Percentiles rank a stretch among this genome's conserved stretches.
Evolutionary conservation across 345 rosid species (phyloP).

Genomic region (Raphanus raphanistrum): DNA sequence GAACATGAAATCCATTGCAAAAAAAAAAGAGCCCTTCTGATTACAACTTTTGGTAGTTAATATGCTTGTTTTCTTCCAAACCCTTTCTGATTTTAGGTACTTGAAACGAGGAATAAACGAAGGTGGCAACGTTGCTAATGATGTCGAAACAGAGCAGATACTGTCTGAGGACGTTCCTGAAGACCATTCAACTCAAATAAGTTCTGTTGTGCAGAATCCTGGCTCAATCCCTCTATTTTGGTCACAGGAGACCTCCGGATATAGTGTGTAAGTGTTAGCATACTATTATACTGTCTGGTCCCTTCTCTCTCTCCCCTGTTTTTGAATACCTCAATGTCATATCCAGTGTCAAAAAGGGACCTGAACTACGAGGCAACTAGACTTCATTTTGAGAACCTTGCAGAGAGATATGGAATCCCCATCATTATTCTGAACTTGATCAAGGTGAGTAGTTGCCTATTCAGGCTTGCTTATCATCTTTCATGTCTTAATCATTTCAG

Average conservation of each 20-base stretch:
- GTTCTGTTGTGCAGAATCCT: slow-evolving; percentile 93
- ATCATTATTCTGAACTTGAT: slow-evolving; percentile 91
- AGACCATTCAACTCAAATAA: slow-evolving; percentile 71
- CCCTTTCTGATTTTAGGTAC: slow-evolving; percentile 54
- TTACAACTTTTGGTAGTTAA: not conserved
- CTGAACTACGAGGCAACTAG: slow-evolving; percentile 86
- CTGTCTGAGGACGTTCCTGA: slow-evolving; percentile 74
- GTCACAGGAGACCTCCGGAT: slow-evolving; percentile 99
- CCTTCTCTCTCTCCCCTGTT: not conserved
- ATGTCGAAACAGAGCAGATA: slow-evolving; percentile 99
- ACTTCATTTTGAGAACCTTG: slow-evolving; percentile 93
- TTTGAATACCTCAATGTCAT: slow-evolving; percentile 25
- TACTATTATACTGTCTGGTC: slow-evolving; percentile 22
- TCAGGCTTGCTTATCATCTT: slow-evolving; percentile 21
- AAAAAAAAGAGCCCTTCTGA: too few species aligned
- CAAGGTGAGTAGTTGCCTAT: slow-evolving; percentile 55
- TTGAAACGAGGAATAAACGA: slow-evolving; percentile 97
- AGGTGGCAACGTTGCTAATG: slow-evolving; percentile 94
- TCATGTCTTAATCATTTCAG: not conserved
- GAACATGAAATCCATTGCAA: not conserved
- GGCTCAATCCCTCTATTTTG: slow-evolving; percentile 98
- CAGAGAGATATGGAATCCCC: slow-evolving; percentile 87
- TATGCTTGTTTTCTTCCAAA: not conserved
- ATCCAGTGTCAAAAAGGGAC: slow-evolving; percentile 84
- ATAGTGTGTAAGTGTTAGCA: slow-evolving; percentile 66